These are phyloP conservation scores for Cercospora sp. DNA, from an alignment of 2,329 filamentous ascomycete genomes.

Conservation along the genomic window DNA sequence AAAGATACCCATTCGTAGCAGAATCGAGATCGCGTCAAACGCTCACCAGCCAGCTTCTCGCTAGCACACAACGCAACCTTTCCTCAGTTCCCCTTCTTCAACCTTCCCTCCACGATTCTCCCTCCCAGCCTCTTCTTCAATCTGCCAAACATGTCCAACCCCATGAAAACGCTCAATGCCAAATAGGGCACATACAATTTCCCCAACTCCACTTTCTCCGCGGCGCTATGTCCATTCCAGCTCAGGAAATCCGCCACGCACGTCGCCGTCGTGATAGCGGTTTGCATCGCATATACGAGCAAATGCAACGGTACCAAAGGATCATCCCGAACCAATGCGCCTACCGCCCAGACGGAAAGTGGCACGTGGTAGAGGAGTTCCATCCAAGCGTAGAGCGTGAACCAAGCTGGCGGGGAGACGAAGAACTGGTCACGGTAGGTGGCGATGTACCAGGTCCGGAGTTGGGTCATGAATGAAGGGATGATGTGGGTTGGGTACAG, in stretches of 20 bases:
- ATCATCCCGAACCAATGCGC: constrained; percentile 56
- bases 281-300: constrained; percentile 60
- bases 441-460: constrained; percentile 60
- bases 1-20: neutral
- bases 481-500: constrained; percentile 57
- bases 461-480: constrained; percentile 49
- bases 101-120: constrained; percentile 7
- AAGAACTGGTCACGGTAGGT: constrained; percentile 67
- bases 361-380: constrained; percentile 64
- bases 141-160: constrained; percentile 42
- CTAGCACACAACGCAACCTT: neutral
- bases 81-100: constrained; percentile 18
- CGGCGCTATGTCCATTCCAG: constrained; percentile 52
- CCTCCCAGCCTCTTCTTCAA: constrained; percentile 12
- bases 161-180: constrained; percentile 53
- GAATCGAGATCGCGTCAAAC: neutral
- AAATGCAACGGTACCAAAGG: constrained; percentile 60
- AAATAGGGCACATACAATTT: constrained; percentile 60
- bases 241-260: constrained; percentile 62
- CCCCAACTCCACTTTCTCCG: constrained; percentile 52
- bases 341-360: constrained; percentile 59
- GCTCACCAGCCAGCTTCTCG: neutral
- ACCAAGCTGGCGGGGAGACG: constrained; percentile 59
- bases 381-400: constrained; percentile 55
- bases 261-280: constrained; percentile 61